Evolutionary conservation across 768 basidiomycete species (phyloP), one percentile per base, ranked within the genome.

Genomic region (Kwoniella dejecticola): DNA sequence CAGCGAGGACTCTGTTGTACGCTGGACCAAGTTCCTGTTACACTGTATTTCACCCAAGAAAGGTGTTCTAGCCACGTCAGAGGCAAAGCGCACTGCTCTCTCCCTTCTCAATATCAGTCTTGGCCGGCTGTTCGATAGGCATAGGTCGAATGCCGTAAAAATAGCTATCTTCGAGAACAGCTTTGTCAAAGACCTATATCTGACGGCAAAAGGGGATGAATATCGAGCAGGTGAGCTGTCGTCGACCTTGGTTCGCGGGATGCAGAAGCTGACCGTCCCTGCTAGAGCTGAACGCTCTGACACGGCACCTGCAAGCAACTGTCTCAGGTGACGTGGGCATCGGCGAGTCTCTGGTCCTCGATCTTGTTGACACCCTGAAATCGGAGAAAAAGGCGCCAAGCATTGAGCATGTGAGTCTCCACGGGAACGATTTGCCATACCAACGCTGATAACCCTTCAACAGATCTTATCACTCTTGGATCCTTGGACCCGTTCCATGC

Each of bases 401-500:
- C 2, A 12, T 62, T 5, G 29, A 50, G 10, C 30, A 50, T 5
- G 71, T 69, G 19, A 52, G 71, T 68, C 19, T 17, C 17, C 19
- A n/a, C 13, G 38, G 10, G 17, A 15, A 27, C n/a, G 48, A 31
- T 31, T 1, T 19, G 17, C 21, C 27, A 17, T 6, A 30, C 58
- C 64, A 38, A 67, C 44, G 45, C 2, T 2, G 11, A 4, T 1
- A 2, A 4, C 17, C 23, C 3, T 33, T 49, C 8, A 42, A 21
- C 38, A 75, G 74, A 46, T 21, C 21, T 42, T 72, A 15, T 13
- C 42, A 30, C 49, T 70, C 12, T n/a, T 68, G n/a, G 41, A 24
- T 15, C 71, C 71, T 5, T 75, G 74, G 74, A 63, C 40, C 0
- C 54, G 61, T 1, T 75, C 72, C 62, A 26, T 75, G 13, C 1